A percentile compares a stretch with the other conserved stretches of the same genome.
These are phyloP conservation scores for Aspergillus costaricaensis DNA, from an alignment of 2,329 filamentous ascomycete genomes.

Conservation along the genomic window DNA sequence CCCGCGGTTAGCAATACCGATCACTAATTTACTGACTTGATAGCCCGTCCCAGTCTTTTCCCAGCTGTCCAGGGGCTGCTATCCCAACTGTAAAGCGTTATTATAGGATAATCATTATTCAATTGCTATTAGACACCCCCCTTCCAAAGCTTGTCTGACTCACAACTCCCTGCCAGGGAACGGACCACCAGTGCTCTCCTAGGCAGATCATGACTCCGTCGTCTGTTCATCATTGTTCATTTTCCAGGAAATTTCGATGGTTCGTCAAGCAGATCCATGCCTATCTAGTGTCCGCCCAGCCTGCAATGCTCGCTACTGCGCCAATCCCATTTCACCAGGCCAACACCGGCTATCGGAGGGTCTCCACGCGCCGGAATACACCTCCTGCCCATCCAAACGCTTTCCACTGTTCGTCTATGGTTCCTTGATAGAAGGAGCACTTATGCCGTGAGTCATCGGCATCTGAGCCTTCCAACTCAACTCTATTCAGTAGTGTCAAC, in stretches of 20 bases:
- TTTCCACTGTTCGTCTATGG: neutral
- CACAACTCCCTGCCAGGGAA: neutral
- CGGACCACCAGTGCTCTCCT: neutral
- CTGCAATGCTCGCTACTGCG: conserved; percentile 14
- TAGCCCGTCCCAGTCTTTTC: neutral
- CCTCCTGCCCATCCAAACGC: neutral
- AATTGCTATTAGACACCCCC: conserved; percentile 8
- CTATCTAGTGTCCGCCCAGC: conserved; percentile 8
- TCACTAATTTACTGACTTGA: conserved; percentile 5
- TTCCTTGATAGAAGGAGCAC: neutral
- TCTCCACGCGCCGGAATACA: neutral
- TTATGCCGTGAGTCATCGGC: neutral
- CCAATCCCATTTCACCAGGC: conserved; percentile 2
- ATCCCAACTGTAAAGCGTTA: neutral
- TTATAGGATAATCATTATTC: conserved; percentile 10
- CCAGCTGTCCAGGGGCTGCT: neutral
- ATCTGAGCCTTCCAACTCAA: neutral
- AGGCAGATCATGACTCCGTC: neutral
- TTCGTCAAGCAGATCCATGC: conserved; percentile 13
- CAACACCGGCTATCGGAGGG: conserved; percentile 8
- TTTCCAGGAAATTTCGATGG: conserved; percentile 10
- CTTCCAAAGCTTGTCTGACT: neutral
- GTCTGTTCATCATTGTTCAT: neutral
- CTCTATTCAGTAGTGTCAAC: neutral
- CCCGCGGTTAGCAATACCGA: conserved; percentile 11